Conservation (phyloP, 2,329 filamentous ascomycete genomes). For the Gnomoniopsis smithogilvyi region DNA sequence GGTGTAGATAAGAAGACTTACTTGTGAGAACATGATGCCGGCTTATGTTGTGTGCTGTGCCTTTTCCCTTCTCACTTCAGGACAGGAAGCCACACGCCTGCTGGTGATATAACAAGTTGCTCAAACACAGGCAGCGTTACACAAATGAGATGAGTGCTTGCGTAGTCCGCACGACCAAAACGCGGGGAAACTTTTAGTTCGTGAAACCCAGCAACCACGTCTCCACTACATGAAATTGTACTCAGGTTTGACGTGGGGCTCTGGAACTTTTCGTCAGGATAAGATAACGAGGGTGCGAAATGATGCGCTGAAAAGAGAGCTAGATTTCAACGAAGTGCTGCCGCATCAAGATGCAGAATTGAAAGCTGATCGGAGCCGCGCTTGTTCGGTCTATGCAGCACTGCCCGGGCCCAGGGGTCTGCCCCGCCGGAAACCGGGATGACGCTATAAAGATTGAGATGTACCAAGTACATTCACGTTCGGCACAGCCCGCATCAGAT, state of each 20-base stretch:
- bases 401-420: too few species aligned
- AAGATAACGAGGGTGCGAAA: too few species aligned
- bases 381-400: too few species aligned
- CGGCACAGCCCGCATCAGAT: too few species aligned
- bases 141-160: background rate
- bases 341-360: too few species aligned
- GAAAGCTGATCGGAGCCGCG: too few species aligned
- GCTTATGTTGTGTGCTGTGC: background rate
- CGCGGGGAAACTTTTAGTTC: background rate
- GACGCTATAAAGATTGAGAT: too few species aligned
- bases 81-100: background rate
- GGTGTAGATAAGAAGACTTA: conserved; percentile 1
- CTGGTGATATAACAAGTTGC: too few species aligned
- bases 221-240: background rate
- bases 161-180: background rate
- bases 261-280: background rate
- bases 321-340: background rate
- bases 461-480: too few species aligned
- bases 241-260: background rate
- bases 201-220: conserved; percentile 1
- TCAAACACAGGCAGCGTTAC: background rate
- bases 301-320: too few species aligned
- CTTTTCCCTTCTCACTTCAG: background rate
- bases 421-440: too few species aligned
- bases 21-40: conserved; percentile 17